phyloP scores from a whole-genome alignment of 225 moss, liverwort and hornwort genomes.

The Ulota crispa region DNA sequence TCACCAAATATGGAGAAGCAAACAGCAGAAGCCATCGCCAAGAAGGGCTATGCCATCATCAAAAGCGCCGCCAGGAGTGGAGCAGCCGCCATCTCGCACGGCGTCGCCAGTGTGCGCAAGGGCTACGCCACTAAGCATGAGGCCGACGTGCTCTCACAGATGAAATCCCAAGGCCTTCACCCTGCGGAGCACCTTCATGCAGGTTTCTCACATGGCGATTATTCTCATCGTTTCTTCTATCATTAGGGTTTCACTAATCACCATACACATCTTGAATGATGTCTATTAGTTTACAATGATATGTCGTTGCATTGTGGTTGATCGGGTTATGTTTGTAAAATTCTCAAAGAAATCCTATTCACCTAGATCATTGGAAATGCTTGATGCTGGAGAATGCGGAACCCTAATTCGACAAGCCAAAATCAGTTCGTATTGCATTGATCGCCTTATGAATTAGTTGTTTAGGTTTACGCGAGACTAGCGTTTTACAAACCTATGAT shows the following conservation, averaged over 20 bases:
- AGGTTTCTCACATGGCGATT: conserved; percentile 6
- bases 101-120: conserved; percentile 59
- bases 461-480: background rate
- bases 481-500: background rate
- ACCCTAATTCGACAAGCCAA: background rate
- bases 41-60: conserved; percentile 69
- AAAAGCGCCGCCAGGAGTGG: conserved; percentile 74
- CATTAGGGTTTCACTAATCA: background rate
- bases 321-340: background rate
- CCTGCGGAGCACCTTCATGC: conserved; percentile 52
- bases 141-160: conserved; percentile 53
- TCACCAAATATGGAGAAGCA: conserved; percentile 40
- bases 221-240: background rate
- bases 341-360: background rate
- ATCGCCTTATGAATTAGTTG: background rate
- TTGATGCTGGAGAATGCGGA: background rate
- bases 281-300: background rate
- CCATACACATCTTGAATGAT: background rate
- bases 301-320: background rate
- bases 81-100: conserved; percentile 57
- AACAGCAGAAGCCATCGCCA: conserved; percentile 51
- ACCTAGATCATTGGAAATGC: background rate
- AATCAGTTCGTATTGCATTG: background rate
- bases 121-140: conserved; percentile 85
- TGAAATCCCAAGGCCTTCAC: conserved; percentile 49